phyloP scores from a whole-genome alignment of 1,284 basidiomycete genomes.

The Microbotryum intermedium region DNA sequence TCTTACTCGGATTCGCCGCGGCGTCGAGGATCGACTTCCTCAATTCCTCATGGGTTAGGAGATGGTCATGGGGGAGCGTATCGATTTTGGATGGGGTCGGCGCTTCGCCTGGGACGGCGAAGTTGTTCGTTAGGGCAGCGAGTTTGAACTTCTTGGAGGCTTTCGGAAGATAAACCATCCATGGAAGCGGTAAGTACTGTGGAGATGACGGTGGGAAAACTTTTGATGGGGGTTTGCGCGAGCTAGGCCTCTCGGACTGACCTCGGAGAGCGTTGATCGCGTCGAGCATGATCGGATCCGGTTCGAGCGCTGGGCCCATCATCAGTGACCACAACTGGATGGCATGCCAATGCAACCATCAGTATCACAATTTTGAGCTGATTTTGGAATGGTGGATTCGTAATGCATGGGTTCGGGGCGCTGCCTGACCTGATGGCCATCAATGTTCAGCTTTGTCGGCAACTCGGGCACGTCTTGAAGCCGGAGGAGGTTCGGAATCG shows the following conservation, averaged over 20 bases:
- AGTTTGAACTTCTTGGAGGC: constrained; percentile 35
- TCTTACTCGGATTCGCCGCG: neutral
- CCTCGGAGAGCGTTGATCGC: constrained; percentile 33
- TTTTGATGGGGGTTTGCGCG: too few species aligned
- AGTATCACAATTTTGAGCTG: too few species aligned
- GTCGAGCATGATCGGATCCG: constrained; percentile 33
- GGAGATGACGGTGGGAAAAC: too few species aligned
- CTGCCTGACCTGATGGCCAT: constrained; percentile 33
- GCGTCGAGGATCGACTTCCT: neutral
- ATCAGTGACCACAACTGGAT: constrained; percentile 38
- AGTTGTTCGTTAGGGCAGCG: constrained; percentile 41
- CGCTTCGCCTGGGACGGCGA: constrained; percentile 14
- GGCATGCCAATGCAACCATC: neutral
- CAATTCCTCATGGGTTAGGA: constrained; percentile 16
- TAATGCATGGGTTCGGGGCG: neutral
- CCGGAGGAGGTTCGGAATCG: too few species aligned
- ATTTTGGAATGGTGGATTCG: too few species aligned
- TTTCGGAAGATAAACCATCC: constrained; percentile 3
- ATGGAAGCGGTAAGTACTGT: neutral
- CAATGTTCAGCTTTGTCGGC: constrained; percentile 28
- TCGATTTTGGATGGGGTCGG: neutral
- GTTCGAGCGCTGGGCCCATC: constrained; percentile 36
- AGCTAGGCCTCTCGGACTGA: neutral
- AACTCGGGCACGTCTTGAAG: constrained; percentile 32
- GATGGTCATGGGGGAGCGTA: neutral